Base-by-base conservation (phyloP, 805 yeast genomes). In the Metschnikowia picachoensis region DNA sequence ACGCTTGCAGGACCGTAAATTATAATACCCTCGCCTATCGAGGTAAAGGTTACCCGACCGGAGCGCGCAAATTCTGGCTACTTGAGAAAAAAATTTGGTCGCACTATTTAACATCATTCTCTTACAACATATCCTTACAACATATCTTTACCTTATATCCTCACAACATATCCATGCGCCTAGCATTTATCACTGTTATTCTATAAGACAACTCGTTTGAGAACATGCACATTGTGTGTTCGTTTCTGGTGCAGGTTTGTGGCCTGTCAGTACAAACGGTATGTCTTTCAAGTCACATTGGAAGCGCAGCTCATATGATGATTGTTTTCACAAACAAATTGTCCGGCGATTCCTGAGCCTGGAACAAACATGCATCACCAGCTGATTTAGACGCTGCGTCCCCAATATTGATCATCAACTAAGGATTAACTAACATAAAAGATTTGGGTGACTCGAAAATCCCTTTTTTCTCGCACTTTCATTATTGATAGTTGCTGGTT, bases 291-390 rank as follows among this genome's bases (percentile, higher is more conserved):
- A n/a, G 4, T 15, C 9, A 30, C 35, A 30, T 35, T 31, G 48
- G 48, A 30, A 16, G 32, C 44, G 44, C 41, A 36, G 48, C 48
- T 39, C 48, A 39, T 31, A 46, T 51, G 59, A 56, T 56, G 59
- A 56, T 54, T 47, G 56, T 53, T 55, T 49, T 45, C 55, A 52
- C 53, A 54, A 44, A 52, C 57, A 51, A 42, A 42, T 37, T 49
- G 56, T 73, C 57, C 77, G 79, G 80, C 68, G 80, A 77, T 62
- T 60, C 78, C 77, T 87, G 94, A 82, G 83, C 94, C 85, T 70
- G 70, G 86, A 83, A 72, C 39, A 69, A 44, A 80, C 96, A 88
- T 88, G 96, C 96, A 88, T 88, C 95, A 88, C 96, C 96, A 88
- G 85, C 96, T 88, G 96, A 87, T 62, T 57, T 47, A 37, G 29